A percentile compares a stretch with the other conserved stretches of the same genome.
Evolutionary conservation across 352 stramenopile genomes (phyloP).

Genomic region (Phytophthora ramorum): DNA sequence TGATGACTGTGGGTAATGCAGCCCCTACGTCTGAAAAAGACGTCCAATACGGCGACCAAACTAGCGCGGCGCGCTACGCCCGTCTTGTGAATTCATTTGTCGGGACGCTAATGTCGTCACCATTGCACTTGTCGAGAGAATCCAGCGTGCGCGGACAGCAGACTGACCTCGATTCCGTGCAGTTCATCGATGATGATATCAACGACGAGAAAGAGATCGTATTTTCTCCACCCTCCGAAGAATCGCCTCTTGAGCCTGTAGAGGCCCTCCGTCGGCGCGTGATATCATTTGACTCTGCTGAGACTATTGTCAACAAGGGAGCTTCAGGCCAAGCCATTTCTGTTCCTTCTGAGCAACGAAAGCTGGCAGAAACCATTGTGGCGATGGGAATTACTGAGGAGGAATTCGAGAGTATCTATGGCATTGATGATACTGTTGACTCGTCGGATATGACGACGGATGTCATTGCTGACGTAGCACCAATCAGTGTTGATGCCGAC

Average conservation of each 20-base stretch:
- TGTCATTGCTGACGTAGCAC: slow-evolving; percentile 13
- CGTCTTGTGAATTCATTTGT: slow-evolving; percentile 68
- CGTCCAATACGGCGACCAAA: slow-evolving; percentile 50
- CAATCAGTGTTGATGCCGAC: slow-evolving; percentile 15
- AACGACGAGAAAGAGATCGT: slow-evolving; percentile 29
- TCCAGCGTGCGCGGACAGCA: slow-evolving; percentile 37
- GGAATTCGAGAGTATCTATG: slow-evolving; percentile 47
- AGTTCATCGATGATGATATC: slow-evolving; percentile 44
- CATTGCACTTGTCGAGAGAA: slow-evolving; percentile 39
- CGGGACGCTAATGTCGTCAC: slow-evolving; percentile 50
- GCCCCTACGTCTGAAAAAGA: slow-evolving; percentile 65
- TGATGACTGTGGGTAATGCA: slow-evolving; percentile 81
- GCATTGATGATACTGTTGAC: slow-evolving; percentile 27
- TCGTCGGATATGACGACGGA: slow-evolving; percentile 15
- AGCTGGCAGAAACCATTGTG: slow-evolving; percentile 78
- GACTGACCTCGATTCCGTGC: slow-evolving; percentile 38
- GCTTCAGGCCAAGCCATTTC: slow-evolving; percentile 40
- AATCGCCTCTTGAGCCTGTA: slow-evolving; percentile 53
- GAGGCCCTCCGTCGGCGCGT: slow-evolving; percentile 70
- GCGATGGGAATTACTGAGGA: slow-evolving; percentile 67
- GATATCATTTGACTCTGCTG: slow-evolving; percentile 81
- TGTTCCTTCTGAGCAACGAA: slow-evolving; percentile 65
- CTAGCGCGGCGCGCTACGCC: slow-evolving; percentile 49
- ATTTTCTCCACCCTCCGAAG: slow-evolving; percentile 7
- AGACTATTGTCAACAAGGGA: slow-evolving; percentile 76